Evolutionary conservation across 2,329 filamentous ascomycete genomes (phyloP).

Genomic region (Ciborinia camelliae): DNA sequence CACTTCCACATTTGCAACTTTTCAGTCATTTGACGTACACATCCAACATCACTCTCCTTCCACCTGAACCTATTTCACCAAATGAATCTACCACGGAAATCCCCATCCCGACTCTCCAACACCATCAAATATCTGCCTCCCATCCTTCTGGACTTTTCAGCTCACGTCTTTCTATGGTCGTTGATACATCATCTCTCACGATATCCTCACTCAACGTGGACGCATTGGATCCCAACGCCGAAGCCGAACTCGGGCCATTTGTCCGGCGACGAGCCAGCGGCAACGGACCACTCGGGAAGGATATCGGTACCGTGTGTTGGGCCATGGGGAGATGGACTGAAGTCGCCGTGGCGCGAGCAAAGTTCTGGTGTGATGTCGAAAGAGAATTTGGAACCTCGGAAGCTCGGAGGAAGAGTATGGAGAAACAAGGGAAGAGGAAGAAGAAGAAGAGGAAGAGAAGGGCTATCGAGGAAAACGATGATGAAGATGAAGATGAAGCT

Average conservation of each 20-base stretch:
- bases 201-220: slow-evolving; percentile 53
- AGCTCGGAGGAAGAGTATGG: slow-evolving; percentile 25
- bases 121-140: slow-evolving; percentile 51
- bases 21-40: slow-evolving; percentile 66
- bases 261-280: slow-evolving; percentile 37
- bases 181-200: slow-evolving; percentile 51
- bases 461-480: slow-evolving; percentile 36
- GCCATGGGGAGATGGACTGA: slow-evolving; percentile 67
- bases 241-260: slow-evolving; percentile 55
- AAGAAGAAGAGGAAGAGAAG: slow-evolving; percentile 28
- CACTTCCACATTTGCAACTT: slow-evolving; percentile 65
- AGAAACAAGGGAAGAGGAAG: slow-evolving; percentile 23
- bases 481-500: slow-evolving; percentile 37
- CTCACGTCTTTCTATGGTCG: slow-evolving; percentile 55
- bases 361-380: slow-evolving; percentile 58
- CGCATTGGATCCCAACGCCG: slow-evolving; percentile 55
- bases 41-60: slow-evolving; percentile 50
- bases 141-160: slow-evolving; percentile 54
- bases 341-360: slow-evolving; percentile 56
- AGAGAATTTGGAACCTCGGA: slow-evolving; percentile 44
- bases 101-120: slow-evolving; percentile 44
- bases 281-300: slow-evolving; percentile 49
- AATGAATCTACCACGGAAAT: slow-evolving; percentile 25
- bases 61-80: slow-evolving; percentile 30
- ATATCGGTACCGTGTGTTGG: slow-evolving; percentile 61